Evolutionary conservation across 257 asterid species (phyloP).

Genomic region (Solanum microdontum): DNA sequence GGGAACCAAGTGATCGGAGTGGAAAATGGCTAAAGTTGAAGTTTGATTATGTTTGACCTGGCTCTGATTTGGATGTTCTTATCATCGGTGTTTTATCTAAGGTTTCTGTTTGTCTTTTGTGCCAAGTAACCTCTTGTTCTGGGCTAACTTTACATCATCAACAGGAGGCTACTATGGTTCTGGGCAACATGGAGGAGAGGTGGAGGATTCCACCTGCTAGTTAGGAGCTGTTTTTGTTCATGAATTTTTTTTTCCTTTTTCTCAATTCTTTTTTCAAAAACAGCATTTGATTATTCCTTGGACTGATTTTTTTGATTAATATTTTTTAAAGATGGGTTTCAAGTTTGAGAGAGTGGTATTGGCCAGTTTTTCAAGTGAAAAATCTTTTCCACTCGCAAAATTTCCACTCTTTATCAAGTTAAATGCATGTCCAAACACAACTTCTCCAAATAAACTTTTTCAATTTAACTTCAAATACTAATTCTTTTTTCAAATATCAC

Average conservation of each 20-base stretch:
- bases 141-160: conserved; percentile 6
- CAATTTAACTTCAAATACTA: not conserved
- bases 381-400: not conserved
- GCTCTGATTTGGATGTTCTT: too few species aligned
- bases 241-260: not conserved
- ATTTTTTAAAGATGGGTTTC: not conserved
- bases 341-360: not conserved
- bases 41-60: conserved; percentile 79
- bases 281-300: not conserved
- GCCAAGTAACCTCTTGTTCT: not conserved
- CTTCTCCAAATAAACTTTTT: not conserved
- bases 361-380: not conserved
- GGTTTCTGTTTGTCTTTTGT: too few species aligned
- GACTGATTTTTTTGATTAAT: not conserved
- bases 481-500: not conserved
- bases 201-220: conserved; percentile 12
- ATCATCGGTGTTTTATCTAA: too few species aligned
- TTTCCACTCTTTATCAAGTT: not conserved
- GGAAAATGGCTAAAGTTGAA: conserved; percentile 94
- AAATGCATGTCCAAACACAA: not conserved
- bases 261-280: not conserved
- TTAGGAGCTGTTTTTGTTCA: not conserved
- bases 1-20: conserved; percentile 98
- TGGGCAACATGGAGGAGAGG: conserved; percentile 99
- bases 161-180: conserved; percentile 97